phyloP scores from a whole-genome alignment of 257 asterid species.

The Solanum phureja region DNA sequence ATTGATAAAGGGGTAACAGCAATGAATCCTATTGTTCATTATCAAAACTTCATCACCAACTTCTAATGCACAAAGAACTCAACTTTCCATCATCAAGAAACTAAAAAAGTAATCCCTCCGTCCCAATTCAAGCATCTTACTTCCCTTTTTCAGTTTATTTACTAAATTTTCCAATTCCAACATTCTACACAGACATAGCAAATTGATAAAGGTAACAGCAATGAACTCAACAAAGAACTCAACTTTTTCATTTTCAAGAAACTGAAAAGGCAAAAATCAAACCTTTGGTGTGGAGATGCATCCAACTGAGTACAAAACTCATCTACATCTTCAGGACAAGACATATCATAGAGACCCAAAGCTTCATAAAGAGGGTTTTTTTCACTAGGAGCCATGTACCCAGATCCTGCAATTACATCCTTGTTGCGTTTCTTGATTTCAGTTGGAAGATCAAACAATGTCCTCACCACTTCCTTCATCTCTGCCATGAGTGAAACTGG shows the following conservation, averaged over 20 bases:
- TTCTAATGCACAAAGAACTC: not conserved
- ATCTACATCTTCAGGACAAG: slow-evolving; percentile 27
- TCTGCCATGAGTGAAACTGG: slow-evolving; percentile 36
- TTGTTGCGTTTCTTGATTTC: slow-evolving; percentile 38
- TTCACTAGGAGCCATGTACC: slow-evolving; percentile 46
- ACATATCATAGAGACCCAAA: slow-evolving; percentile 51
- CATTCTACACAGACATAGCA: not conserved
- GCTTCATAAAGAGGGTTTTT: slow-evolving; percentile 58
- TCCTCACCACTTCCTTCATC: slow-evolving; percentile 34
- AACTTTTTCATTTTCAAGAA: not conserved
- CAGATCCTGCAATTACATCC: slow-evolving; percentile 43
- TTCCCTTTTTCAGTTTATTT: too few species aligned
- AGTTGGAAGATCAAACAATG: slow-evolving; percentile 41
- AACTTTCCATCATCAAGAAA: not conserved
- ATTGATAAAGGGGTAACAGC: not conserved
- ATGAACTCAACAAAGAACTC: not conserved
- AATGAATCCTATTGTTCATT: not conserved
- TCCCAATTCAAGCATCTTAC: too few species aligned
- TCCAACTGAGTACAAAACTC: slow-evolving; percentile 36
- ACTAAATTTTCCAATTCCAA: not conserved
- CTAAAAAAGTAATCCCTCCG: not conserved
- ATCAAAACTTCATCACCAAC: not conserved
- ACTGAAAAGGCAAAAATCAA: not conserved
- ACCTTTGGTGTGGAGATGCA: slow-evolving; percentile 53
- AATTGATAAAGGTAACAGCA: not conserved